Evolutionary conservation across 164 flowering plant genomes (phyloP), one percentile per base, ranked within the genome.

Genomic region (Nymphaea colorata): DNA sequence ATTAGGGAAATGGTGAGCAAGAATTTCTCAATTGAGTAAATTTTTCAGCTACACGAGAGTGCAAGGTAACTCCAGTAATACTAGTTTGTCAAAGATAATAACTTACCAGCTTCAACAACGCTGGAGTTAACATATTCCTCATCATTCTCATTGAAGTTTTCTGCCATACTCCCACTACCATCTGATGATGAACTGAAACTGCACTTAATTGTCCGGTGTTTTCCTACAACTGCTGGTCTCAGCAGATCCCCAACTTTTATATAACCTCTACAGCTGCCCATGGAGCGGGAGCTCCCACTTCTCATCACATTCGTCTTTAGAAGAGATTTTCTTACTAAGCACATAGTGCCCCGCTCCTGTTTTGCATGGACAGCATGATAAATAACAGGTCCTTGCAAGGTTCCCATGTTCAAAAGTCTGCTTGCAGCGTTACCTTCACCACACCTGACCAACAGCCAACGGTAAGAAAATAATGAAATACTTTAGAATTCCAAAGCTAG

Each of bases 81-180:
- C 36, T 25, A 25, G 36, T 25, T 25, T 25, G 36, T 25, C 36
- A 25, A 25, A 25, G 1, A 25, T 25, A 25, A 1, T 25, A 61
- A 17, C 3, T 12, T 61, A 94, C 99, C 97, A 71, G 99, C 97
- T 86, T 94, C 99, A 67, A 94, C 79, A 5, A 94, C 85, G 73
- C 86, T 89, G 44, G 99, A 89, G 72, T 91, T 86, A 59, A 94
- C 95, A 78, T 84, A 94, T 71, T 94, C 96, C 43, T 83, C 89
- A 69, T 94, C 91, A 61, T 83, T 86, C 76, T 88, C 96, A 70
- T 79, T 83, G 69, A 86, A 94, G 64, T 88, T 90, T 75, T 84
- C 97, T 0, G 96, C 97, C 76, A 47, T 88, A 80, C 98, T 90
- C 61, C 95, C 97, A 74, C 79, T 90, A 51, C 84, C 97, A 78